Evolutionary conservation across 108 stramenopile genomes (phyloP), one percentile per base, ranked within the genome.

Genomic region (Chaetoceros muelleri): DNA sequence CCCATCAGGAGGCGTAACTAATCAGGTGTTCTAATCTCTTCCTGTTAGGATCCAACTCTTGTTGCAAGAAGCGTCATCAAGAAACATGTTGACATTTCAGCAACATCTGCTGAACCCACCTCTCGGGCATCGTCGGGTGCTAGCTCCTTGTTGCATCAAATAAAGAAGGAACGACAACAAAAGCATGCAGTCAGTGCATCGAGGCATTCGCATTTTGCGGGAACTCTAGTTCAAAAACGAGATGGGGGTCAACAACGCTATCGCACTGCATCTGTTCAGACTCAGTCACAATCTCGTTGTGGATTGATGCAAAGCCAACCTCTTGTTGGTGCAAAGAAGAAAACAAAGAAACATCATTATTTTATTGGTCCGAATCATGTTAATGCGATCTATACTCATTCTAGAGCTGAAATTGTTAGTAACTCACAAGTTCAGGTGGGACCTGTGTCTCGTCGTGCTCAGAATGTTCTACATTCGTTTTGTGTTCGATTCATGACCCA

Each of bases 141-240:
- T 25, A 49, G 58, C 49, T 69, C 56, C 21, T 60, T 87, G 55
- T 48, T 53, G 24, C 60, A 77, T 19, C 76, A 67, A 46, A 69
- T 85, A 20, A 61, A 69, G 49, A 61, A 65, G 1, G 89, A 91
- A 70, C 68, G 72, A 47, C 58, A 74, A 21, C 72, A 69, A 40
- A 40, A 69, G 1, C 29, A 26, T 26, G 5, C 53, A 1, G 45
- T 50, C 28, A 51, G 50, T 23, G 58, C 77, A 19, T 60, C 75
- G 40, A 78, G 91, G 3, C 91, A 93, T 59, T 79, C 78, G 13
- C 75, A 84, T 55, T 93, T 93, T 65, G 87, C 83, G 26, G 92
- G 92, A 13, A 93, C 92, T 3, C 66, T 88, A 30, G 60, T 75
- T 48, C 30, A 69, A 7, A 57, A 74, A 27, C 57, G 66, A 27